Conservation (phyloP, 2,329 filamentous ascomycete genomes). For the Fusarium sarcochroum region DNA sequence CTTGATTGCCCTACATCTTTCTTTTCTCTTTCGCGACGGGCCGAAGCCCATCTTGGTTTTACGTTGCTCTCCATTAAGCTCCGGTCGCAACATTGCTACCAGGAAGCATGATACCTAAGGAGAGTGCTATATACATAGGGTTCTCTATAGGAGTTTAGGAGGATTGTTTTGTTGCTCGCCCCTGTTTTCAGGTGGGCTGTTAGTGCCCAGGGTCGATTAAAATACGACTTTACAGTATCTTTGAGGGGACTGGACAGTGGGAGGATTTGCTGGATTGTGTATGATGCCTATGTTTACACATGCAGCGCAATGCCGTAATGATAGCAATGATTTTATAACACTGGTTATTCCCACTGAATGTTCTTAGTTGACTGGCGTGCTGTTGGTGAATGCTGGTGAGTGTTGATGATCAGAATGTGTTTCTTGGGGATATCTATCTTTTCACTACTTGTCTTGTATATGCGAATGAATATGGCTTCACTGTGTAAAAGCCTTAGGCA, state of each 20-base stretch:
- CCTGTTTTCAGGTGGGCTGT: constrained; percentile 31
- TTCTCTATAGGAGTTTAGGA: constrained; percentile 47
- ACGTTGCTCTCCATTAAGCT: constrained; percentile 39
- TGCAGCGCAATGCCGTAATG: constrained; percentile 49
- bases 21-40: constrained; percentile 37
- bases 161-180: constrained; percentile 24
- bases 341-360: background rate
- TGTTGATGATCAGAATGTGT: no score
- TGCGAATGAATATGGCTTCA: no score
- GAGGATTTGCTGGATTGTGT: constrained; percentile 33
- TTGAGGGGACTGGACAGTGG: constrained; percentile 28
- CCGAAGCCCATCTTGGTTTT: constrained; percentile 26
- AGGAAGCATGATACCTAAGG: constrained; percentile 47
- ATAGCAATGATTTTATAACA: constrained; percentile 49
- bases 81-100: constrained; percentile 6
- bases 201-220: constrained; percentile 29
- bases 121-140: constrained; percentile 38
- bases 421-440: no score
- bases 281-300: constrained; percentile 45
- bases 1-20: constrained; percentile 46
- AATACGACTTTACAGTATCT: constrained; percentile 15
- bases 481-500: no score
- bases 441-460: no score
- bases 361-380: background rate
- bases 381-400: no score